Percentiles rank a stretch among this genome's conserved stretches.
phyloP scores from a whole-genome alignment of 2,329 filamentous ascomycete species.

The Alternaria gansuensis region DNA sequence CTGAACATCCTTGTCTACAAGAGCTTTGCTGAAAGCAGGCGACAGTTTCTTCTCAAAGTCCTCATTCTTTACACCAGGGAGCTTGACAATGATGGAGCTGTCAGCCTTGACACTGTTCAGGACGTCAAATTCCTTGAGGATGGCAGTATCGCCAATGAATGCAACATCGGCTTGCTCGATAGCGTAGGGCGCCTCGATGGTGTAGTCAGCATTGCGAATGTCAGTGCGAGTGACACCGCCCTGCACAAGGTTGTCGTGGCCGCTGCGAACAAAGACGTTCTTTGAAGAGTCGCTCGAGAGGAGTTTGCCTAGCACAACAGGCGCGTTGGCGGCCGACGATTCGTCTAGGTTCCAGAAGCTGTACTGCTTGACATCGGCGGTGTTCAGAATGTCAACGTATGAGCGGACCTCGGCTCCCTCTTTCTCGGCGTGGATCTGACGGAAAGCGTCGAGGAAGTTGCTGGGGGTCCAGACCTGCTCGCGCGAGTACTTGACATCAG shows the following conservation, averaged over 20 bases:
- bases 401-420: conserved; percentile 55
- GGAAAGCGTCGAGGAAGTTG: conserved; percentile 60
- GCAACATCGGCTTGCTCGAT: conserved; percentile 80
- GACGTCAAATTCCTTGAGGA: conserved; percentile 81
- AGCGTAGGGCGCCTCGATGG: conserved; percentile 84
- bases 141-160: conserved; percentile 79
- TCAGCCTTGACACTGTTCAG: conserved; percentile 73
- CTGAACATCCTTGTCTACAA: conserved; percentile 74
- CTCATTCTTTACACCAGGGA: conserved; percentile 83
- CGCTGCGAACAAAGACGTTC: conserved; percentile 68
- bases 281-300: conserved; percentile 67
- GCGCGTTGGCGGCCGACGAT: conserved; percentile 71
- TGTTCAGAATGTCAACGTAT: conserved; percentile 63
- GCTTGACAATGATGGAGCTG: conserved; percentile 77
- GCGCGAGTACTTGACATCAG: conserved; percentile 91
- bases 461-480: conserved; percentile 70
- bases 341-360: conserved; percentile 92
- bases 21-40: conserved; percentile 71
- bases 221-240: conserved; percentile 87
- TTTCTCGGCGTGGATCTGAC: conserved; percentile 56
- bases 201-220: conserved; percentile 81
- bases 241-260: conserved; percentile 69
- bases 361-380: conserved; percentile 75
- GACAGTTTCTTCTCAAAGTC: conserved; percentile 89
- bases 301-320: conserved; percentile 67